Conservation (phyloP, 225 moss, liverwort and hornwort species). For the Straminergon stramineum region DNA sequence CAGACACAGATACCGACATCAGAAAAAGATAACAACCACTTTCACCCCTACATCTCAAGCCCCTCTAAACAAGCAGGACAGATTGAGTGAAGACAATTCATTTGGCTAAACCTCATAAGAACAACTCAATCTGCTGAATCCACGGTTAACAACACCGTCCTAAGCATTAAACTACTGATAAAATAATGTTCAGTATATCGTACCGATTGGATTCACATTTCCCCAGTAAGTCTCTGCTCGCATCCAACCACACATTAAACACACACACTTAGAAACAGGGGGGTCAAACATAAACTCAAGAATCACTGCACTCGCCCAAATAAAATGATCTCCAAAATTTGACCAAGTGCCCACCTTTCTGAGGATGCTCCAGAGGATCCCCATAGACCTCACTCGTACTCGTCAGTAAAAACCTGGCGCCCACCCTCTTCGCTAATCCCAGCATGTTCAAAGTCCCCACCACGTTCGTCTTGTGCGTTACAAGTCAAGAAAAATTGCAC, state of each 20-base stretch:
- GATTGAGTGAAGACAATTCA: not conserved
- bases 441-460: constrained; percentile 62
- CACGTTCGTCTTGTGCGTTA: constrained; percentile 49
- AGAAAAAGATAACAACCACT: not conserved
- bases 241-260: not conserved
- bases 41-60: not conserved
- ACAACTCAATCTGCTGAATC: not conserved
- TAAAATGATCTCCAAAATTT: not conserved
- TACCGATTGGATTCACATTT: constrained; percentile 62
- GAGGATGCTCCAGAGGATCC: constrained; percentile 58
- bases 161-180: not conserved
- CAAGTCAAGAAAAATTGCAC: constrained; percentile 14
- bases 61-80: not conserved
- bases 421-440: constrained; percentile 53
- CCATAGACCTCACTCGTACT: constrained; percentile 61
- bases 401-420: constrained; percentile 43
- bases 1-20: not conserved
- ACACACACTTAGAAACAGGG: not conserved
- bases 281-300: not conserved
- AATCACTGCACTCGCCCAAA: not conserved
- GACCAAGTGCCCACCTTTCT: constrained; percentile 16
- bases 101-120: not conserved
- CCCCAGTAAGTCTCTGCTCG: constrained; percentile 48
- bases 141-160: not conserved
- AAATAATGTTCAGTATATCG: not conserved